Percentiles rank a stretch among this genome's conserved stretches.
Conservation (phyloP, 768 basidiomycete genomes). For the Termitomyces sp. region DNA sequence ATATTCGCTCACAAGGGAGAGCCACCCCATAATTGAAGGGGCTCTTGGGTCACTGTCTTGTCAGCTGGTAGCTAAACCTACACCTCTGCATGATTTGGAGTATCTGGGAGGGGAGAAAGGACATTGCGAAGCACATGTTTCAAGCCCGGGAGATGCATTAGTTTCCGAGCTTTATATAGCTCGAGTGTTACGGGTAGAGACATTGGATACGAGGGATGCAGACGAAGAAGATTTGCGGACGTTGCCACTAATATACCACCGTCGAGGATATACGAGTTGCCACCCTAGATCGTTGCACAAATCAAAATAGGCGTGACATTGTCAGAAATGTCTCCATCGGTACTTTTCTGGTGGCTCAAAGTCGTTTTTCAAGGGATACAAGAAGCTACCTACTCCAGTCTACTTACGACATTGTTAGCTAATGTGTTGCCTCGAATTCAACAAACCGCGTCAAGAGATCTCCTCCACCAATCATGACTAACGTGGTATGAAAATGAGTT, state of each 20-base stretch:
- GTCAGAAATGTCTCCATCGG: neutral
- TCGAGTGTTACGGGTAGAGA: slow-evolving; percentile 61
- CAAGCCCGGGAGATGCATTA: slow-evolving; percentile 17
- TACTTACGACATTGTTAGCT: neutral
- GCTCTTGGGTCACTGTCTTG: slow-evolving; percentile 74
- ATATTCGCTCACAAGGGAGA: slow-evolving; percentile 45
- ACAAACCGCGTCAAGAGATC: slow-evolving; percentile 33
- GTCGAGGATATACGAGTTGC: slow-evolving; percentile 55
- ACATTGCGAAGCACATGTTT: slow-evolving; percentile 12
- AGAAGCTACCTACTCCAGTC: neutral
- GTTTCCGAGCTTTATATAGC: slow-evolving; percentile 79
- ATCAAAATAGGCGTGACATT: slow-evolving; percentile 9
- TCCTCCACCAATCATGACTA: slow-evolving; percentile 33
- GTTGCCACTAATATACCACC: slow-evolving; percentile 64
- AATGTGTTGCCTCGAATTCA: slow-evolving; percentile 26
- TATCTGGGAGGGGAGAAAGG: slow-evolving; percentile 26
- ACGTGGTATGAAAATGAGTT: neutral
- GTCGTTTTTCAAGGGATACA: neutral
- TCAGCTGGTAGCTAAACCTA: slow-evolving; percentile 53
- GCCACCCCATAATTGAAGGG: slow-evolving; percentile 56
- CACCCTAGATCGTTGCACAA: slow-evolving; percentile 7
- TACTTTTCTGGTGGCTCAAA: neutral
- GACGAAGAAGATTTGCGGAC: slow-evolving; percentile 27
- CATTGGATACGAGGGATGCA: slow-evolving; percentile 21
- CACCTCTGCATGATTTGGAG: slow-evolving; percentile 58